Evolutionary conservation across 23 red algal genomes (phyloP).

Genomic region (Gracilaria caudata): DNA sequence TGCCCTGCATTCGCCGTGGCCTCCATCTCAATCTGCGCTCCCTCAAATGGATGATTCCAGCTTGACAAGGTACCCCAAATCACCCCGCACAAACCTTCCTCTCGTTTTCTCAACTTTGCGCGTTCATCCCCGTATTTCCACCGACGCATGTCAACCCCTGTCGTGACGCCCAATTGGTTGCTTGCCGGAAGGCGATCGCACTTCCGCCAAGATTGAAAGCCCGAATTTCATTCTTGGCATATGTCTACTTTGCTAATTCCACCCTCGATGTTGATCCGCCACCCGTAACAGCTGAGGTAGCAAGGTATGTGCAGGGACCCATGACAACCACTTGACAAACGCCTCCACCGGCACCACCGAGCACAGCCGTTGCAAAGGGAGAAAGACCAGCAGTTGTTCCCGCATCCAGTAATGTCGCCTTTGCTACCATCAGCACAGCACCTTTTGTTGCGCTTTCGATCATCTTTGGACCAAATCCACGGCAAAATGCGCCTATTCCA

Average conservation of each 20-base stretch:
- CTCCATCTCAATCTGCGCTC: slow-evolving; percentile 93
- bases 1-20: slow-evolving; percentile 61
- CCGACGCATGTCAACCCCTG: slow-evolving; percentile 74
- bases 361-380: slow-evolving; percentile 63
- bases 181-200: slow-evolving; percentile 95
- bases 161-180: slow-evolving; percentile 93
- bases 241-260: slow-evolving; percentile 59
- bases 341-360: slow-evolving; percentile 87
- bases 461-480: slow-evolving; percentile 89
- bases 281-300: slow-evolving; percentile 79
- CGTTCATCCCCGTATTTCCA: slow-evolving; percentile 49
- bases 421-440: slow-evolving; percentile 89
- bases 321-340: slow-evolving; percentile 89
- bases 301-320: slow-evolving; percentile 76
- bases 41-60: slow-evolving; percentile 99
- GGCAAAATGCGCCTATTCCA: slow-evolving; percentile 88
- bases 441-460: slow-evolving; percentile 93
- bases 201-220: slow-evolving; percentile 90
- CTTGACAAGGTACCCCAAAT: slow-evolving; percentile 67
- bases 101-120: slow-evolving; percentile 54
- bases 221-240: slow-evolving; percentile 60
- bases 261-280: slow-evolving; percentile 36
- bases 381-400: slow-evolving; percentile 45
- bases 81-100: slow-evolving; percentile 72
- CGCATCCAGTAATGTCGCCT: slow-evolving; percentile 66